These are phyloP conservation scores for Aspergillus felis DNA, from an alignment of 2,329 filamentous ascomycete genomes.

Conservation along the genomic window DNA sequence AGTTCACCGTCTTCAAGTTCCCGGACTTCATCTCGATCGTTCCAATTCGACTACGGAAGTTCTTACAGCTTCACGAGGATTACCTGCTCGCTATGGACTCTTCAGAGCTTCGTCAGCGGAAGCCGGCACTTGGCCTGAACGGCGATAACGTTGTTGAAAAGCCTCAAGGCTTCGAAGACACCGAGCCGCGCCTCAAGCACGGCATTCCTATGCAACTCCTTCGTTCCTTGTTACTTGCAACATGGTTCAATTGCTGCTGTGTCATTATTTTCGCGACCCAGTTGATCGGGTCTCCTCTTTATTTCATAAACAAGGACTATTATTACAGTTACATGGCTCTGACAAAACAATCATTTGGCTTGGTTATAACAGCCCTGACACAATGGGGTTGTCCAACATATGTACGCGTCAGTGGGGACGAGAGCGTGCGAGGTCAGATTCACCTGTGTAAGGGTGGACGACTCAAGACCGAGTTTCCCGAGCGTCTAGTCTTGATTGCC, in stretches of 20 bases:
- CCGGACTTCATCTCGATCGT: not conserved
- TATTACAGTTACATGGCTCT: conserved; percentile 64
- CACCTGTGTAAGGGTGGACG: conserved; percentile 54
- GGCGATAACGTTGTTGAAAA: conserved; percentile 12
- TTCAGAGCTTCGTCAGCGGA: conserved; percentile 31
- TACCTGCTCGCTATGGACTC: conserved; percentile 25
- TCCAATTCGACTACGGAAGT: not conserved
- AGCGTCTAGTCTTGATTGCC: conserved; percentile 59
- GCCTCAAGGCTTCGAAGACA: conserved; percentile 18
- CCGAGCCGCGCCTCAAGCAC: conserved; percentile 42
- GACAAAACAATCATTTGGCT: conserved; percentile 62
- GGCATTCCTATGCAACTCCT: conserved; percentile 43
- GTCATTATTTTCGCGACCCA: conserved; percentile 51
- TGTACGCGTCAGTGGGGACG: conserved; percentile 60
- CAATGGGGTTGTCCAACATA: conserved; percentile 61
- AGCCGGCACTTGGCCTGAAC: conserved; percentile 14
- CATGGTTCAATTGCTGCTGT: conserved; percentile 44
- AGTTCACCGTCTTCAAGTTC: not conserved
- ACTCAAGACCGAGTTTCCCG: conserved; percentile 56
- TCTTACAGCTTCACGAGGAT: not conserved
- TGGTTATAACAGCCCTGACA: conserved; percentile 60
- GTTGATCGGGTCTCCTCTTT: conserved; percentile 57
- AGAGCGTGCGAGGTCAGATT: conserved; percentile 57
- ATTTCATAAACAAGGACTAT: conserved; percentile 57
- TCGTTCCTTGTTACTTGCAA: conserved; percentile 41